These are phyloP conservation scores for Oryza meridionalis DNA, from an alignment of 176 grass and related monocot species.

Conservation along the genomic window DNA sequence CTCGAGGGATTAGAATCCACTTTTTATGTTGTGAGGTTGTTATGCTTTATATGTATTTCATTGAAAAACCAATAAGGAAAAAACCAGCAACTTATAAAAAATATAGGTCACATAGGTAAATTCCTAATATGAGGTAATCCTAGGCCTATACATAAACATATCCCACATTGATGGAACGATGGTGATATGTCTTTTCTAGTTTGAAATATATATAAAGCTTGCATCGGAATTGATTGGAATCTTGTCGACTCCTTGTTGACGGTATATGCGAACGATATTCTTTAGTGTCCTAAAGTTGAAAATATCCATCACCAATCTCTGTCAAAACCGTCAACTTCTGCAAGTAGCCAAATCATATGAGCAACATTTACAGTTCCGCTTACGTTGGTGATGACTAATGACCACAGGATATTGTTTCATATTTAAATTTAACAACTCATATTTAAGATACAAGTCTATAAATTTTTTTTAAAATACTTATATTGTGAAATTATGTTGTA, in stretches of 20 bases:
- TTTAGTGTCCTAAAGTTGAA: background rate
- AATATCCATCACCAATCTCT: slow-evolving; percentile 13
- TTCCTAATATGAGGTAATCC: background rate
- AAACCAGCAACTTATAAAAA: too few species aligned
- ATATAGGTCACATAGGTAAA: background rate
- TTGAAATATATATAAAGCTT: background rate
- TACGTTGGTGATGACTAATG: too few species aligned
- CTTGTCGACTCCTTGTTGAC: background rate
- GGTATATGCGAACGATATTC: slow-evolving; percentile 11
- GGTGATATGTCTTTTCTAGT: background rate
- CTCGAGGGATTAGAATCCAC: too few species aligned
- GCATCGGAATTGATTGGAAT: background rate
- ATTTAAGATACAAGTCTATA: too few species aligned
- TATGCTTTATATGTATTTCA: background rate
- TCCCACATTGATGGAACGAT: background rate
- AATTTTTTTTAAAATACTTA: too few species aligned
- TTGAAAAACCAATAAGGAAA: background rate
- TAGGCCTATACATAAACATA: background rate
- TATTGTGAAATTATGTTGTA: too few species aligned
- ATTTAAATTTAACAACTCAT: too few species aligned
- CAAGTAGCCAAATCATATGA: background rate
- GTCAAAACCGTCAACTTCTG: background rate
- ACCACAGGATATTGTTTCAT: too few species aligned
- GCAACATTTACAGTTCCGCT: background rate
- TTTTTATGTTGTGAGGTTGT: background rate